Percentiles rank a stretch among this genome's conserved stretches.
Evolutionary conservation across 2,329 filamentous ascomycete genomes (phyloP).

Genomic region (Ustilaginoidea virens): DNA sequence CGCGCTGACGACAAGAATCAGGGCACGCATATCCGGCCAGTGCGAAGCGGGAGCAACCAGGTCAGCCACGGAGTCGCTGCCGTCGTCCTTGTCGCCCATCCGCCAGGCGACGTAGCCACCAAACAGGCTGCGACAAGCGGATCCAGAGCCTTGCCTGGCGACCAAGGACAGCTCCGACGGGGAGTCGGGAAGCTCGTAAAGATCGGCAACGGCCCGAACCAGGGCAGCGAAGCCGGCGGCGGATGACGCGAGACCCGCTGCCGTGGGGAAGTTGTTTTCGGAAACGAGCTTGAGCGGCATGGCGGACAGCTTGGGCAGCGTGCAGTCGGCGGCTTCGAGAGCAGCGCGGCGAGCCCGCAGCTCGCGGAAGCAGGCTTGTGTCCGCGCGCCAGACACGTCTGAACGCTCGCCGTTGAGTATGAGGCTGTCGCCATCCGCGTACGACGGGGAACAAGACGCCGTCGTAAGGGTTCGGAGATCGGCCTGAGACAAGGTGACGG

Average conservation of each 20-base stretch:
- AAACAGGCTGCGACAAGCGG: conserved; percentile 83
- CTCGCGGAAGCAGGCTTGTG: conserved; percentile 86
- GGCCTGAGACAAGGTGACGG: conserved; percentile 85
- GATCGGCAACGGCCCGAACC: conserved; percentile 75
- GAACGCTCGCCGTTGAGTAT: conserved; percentile 72
- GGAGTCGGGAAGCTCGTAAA: conserved; percentile 72
- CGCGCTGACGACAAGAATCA: conserved; percentile 81
- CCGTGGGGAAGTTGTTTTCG: conserved; percentile 98
- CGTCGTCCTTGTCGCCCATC: conserved; percentile 59
- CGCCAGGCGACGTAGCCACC: conserved; percentile 96
- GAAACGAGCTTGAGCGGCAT: conserved; percentile 75
- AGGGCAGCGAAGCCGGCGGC: conserved; percentile 55
- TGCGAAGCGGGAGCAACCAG: conserved; percentile 77
- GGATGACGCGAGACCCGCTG: conserved; percentile 69
- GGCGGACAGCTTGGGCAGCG: conserved; percentile 66
- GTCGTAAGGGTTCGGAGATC: conserved; percentile 94
- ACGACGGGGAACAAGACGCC: conserved; percentile 70
- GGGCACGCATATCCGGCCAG: conserved; percentile 89
- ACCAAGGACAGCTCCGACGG: conserved; percentile 77
- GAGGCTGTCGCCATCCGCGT: conserved; percentile 51
- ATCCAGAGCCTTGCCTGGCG: conserved; percentile 86
- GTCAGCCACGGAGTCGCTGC: conserved; percentile 74
- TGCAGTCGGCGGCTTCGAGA: conserved; percentile 56
- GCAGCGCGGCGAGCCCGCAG: conserved; percentile 62
- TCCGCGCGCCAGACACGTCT: conserved; percentile 75